Conservation (phyloP, 495 filamentous ascomycete species). For the Tuber microsphaerosporum region DNA sequence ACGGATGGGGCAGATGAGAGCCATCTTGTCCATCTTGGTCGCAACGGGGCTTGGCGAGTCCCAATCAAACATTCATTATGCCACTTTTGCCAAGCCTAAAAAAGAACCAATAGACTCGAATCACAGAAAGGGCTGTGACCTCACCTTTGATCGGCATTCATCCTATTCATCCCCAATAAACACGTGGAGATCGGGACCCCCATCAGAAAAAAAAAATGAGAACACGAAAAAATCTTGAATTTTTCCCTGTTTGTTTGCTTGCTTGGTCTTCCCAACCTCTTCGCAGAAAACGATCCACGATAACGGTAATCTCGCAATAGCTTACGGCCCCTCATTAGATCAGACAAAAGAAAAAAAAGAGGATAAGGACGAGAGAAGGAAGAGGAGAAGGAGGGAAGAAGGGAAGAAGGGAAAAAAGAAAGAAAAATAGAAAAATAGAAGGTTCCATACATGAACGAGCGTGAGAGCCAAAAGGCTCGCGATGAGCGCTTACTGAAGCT, state of each 20-base stretch:
- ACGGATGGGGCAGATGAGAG: background rate
- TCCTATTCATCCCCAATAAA: background rate
- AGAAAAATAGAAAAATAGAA: background rate
- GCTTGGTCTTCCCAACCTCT: background rate
- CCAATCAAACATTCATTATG: background rate
- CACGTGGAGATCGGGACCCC: background rate
- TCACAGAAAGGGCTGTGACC: background rate
- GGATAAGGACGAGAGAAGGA: background rate
- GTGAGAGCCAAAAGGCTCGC: constrained; percentile 36
- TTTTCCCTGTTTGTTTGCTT: background rate
- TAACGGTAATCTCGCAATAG: background rate
- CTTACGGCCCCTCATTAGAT: background rate
- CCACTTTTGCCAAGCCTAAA: background rate
- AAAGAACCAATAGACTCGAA: background rate
- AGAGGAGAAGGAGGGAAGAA: background rate
- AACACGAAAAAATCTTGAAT: background rate
- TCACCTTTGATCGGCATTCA: background rate
- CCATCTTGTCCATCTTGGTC: background rate
- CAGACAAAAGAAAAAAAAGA: background rate
- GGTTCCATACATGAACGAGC: constrained; percentile 25
- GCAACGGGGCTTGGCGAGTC: constrained; percentile 1
- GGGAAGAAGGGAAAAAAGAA: too few relatives aligned
- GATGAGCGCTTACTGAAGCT: constrained; percentile 31
- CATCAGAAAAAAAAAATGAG: background rate
- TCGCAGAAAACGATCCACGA: background rate